Evolutionary conservation across 1,284 basidiomycete species (phyloP).

Genomic region (Clitocybe nebularis): DNA sequence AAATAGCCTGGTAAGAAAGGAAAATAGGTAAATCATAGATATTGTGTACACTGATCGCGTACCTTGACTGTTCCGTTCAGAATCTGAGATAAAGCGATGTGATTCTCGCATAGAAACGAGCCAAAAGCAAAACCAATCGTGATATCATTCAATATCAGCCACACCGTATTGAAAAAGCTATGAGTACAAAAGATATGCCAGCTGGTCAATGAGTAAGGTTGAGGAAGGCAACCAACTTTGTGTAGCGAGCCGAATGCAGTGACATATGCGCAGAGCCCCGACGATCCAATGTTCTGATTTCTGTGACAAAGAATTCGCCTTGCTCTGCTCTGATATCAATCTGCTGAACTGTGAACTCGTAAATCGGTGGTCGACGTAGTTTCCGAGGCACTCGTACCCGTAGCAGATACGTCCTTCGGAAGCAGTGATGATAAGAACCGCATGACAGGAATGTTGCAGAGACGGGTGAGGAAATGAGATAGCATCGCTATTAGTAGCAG

Average conservation of each 20-base stretch:
- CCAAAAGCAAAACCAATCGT: constrained; percentile 77
- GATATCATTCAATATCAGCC: constrained; percentile 89
- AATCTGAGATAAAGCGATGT: constrained; percentile 34
- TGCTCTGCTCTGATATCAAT: constrained; percentile 44
- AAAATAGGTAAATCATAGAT: not conserved
- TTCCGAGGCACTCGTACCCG: constrained; percentile 19
- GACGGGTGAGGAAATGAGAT: constrained; percentile 7
- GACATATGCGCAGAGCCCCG: constrained; percentile 27
- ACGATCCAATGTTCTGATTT: constrained; percentile 30
- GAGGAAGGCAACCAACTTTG: constrained; percentile 43
- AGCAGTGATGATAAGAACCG: constrained; percentile 11
- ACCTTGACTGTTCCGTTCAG: constrained; percentile 43
- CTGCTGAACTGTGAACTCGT: constrained; percentile 38
- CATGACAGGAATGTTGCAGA: constrained; percentile 16
- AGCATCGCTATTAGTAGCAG: constrained; percentile 3
- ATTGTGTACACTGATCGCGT: constrained; percentile 7
- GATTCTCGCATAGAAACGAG: constrained; percentile 65
- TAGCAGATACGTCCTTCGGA: constrained; percentile 35
- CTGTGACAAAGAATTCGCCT: constrained; percentile 35
- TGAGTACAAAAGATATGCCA: constrained; percentile 4
- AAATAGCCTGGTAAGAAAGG: constrained; percentile 9
- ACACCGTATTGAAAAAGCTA: constrained; percentile 89
- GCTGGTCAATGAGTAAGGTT: not conserved
- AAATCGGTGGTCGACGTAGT: not conserved
- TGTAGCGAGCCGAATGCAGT: constrained; percentile 46